Conservation (phyloP, 2,329 filamentous ascomycete species). For the Calonectria fujianensis region DNA sequence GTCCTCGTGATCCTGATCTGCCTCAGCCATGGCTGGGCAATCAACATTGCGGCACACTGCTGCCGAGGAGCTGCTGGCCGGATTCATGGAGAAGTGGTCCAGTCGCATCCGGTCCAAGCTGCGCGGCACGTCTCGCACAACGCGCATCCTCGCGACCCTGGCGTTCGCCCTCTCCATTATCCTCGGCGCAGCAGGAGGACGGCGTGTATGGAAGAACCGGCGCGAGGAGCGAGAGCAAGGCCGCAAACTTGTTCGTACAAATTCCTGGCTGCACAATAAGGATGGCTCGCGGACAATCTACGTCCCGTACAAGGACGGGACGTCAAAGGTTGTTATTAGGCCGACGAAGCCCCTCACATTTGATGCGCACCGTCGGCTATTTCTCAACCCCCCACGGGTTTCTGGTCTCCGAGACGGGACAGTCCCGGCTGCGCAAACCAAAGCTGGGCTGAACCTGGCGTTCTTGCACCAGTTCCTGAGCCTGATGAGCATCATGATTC, state of each 20-base stretch:
- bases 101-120: slow-evolving; percentile 72
- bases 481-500: slow-evolving; percentile 97
- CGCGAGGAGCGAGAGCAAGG: slow-evolving; percentile 89
- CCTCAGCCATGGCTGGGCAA: slow-evolving; percentile 83
- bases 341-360: slow-evolving; percentile 95
- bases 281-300: slow-evolving; percentile 97
- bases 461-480: slow-evolving; percentile 98
- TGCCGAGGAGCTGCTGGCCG: slow-evolving; percentile 80
- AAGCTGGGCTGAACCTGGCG: slow-evolving; percentile 94
- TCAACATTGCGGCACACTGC: slow-evolving; percentile 84
- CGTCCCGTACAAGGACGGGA: slow-evolving; percentile 91
- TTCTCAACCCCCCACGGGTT: slow-evolving; percentile 91
- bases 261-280: slow-evolving; percentile 94
- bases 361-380: slow-evolving; percentile 94
- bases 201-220: slow-evolving; percentile 83
- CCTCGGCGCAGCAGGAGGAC: slow-evolving; percentile 84
- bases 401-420: slow-evolving; percentile 84
- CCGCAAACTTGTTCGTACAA: slow-evolving; percentile 86
- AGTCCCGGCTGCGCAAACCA: slow-evolving; percentile 91
- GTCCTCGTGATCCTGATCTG: slow-evolving; percentile 9
- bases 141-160: slow-evolving; percentile 85
- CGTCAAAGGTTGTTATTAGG: slow-evolving; percentile 92
- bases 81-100: slow-evolving; percentile 77
- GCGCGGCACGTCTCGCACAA: slow-evolving; percentile 79
- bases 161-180: slow-evolving; percentile 87